Conservation (phyloP, 768 basidiomycete genomes). For the Pleurotus cornucopiae region DNA sequence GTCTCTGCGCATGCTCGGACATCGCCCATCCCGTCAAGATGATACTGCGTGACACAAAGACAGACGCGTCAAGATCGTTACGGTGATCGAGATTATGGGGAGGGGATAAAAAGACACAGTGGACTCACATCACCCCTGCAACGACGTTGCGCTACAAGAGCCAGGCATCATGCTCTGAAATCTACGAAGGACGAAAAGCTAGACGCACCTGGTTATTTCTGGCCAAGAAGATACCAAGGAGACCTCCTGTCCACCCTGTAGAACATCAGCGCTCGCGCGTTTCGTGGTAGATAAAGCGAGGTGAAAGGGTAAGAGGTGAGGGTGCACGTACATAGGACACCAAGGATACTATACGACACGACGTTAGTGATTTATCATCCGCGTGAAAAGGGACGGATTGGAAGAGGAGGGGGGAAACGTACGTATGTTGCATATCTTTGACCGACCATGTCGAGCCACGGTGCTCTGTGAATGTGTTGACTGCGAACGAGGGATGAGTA, state of each 20-base stretch:
- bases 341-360: conserved; percentile 50
- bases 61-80: no score
- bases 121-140: conserved; percentile 70
- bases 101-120: background rate
- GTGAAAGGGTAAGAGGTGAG: background rate
- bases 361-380: no score
- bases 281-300: background rate
- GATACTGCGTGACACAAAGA: conserved; percentile 41
- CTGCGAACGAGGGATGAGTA: conserved; percentile 26
- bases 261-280: conserved; percentile 5
- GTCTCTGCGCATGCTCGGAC: conserved; percentile 82
- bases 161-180: background rate
- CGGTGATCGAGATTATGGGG: background rate
- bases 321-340: conserved; percentile 56
- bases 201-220: conserved; percentile 65
- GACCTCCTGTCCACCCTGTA: conserved; percentile 88
- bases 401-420: conserved; percentile 21
- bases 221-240: conserved; percentile 81
- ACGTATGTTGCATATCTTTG: conserved; percentile 96
- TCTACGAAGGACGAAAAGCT: background rate
- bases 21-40: conserved; percentile 93
- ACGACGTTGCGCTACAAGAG: conserved; percentile 64
- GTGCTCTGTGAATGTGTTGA: conserved; percentile 94
- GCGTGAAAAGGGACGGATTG: no score
- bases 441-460: conserved; percentile 80